Evolutionary conservation across 257 asterid species (phyloP).

Genomic region (Misopates orontium): DNA sequence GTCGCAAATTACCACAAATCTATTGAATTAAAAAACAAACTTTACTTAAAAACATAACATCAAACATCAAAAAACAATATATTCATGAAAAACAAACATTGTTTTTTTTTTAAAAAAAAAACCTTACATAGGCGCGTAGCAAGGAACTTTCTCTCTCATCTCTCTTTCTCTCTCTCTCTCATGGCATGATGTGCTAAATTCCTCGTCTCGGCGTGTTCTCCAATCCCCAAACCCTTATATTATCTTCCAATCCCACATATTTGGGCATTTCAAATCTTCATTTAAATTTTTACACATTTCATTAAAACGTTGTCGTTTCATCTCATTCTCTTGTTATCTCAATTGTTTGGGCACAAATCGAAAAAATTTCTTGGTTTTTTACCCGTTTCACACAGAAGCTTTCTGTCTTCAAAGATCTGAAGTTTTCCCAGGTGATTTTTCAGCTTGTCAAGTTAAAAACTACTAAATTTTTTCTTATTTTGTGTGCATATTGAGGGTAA

Average conservation of each 20-base stretch:
- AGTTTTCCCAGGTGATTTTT: constrained; percentile 22
- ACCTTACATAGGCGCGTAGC: too few relatives aligned
- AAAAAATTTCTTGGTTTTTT: constrained; percentile 14
- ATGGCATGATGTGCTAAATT: too few relatives aligned
- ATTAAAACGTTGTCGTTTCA: background rate
- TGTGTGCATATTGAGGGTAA: constrained; percentile 14
- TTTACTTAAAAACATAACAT: too few relatives aligned
- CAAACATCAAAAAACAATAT: background rate
- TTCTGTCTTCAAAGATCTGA: constrained; percentile 27
- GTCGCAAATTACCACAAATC: background rate
- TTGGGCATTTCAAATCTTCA: background rate
- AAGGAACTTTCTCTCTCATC: too few relatives aligned
- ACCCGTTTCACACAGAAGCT: background rate
- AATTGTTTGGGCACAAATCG: background rate
- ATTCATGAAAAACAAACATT: too few relatives aligned
- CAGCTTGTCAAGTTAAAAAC: constrained; percentile 15
- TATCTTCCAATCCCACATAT: constrained; percentile 12
- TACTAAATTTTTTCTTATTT: background rate
- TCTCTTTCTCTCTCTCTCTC: too few relatives aligned
- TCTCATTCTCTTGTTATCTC: background rate
- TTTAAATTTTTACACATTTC: background rate
- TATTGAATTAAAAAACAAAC: too few relatives aligned
- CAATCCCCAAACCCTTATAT: constrained; percentile 30
- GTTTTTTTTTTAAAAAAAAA: too few relatives aligned
- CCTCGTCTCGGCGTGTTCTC: constrained; percentile 35